Evolutionary conservation across 768 basidiomycete genomes (phyloP).

Genomic region (Aureoboletus auriporus): DNA sequence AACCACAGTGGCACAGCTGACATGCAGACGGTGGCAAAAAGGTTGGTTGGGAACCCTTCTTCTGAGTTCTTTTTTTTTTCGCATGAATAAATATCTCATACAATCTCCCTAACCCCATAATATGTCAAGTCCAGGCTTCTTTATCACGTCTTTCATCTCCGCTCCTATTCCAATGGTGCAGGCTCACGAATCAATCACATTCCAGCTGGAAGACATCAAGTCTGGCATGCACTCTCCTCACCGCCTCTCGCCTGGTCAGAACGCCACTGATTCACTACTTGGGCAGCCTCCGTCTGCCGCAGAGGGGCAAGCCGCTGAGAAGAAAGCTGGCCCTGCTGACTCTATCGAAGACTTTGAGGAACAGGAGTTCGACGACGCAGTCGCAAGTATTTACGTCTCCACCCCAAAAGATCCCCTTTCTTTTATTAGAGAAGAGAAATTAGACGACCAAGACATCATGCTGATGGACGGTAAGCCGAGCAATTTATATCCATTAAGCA

Average conservation of each 20-base stretch:
- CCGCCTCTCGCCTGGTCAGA: slow-evolving; percentile 17
- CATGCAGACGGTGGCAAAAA: slow-evolving; percentile 15
- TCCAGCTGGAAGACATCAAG: slow-evolving; percentile 13
- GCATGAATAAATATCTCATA: slow-evolving; percentile 15
- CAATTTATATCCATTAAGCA: slow-evolving; percentile 8
- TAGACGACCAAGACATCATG: slow-evolving; percentile 47
- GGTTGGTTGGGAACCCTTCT: slow-evolving; percentile 18
- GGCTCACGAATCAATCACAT: slow-evolving; percentile 16
- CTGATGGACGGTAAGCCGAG: slow-evolving; percentile 54
- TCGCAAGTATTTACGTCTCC: slow-evolving; percentile 32
- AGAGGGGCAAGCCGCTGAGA: not conserved
- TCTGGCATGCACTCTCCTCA: slow-evolving; percentile 19
- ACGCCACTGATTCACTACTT: slow-evolving; percentile 15
- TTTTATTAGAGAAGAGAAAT: slow-evolving; percentile 50
- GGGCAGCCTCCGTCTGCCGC: slow-evolving; percentile 22
- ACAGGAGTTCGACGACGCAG: slow-evolving; percentile 26
- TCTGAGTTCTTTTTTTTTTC: slow-evolving; percentile 11
- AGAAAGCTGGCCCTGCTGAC: not conserved
- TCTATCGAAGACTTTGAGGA: slow-evolving; percentile 6
- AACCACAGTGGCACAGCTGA: slow-evolving; percentile 2
- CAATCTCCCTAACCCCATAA: slow-evolving; percentile 24
- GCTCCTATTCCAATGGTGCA: slow-evolving; percentile 24
- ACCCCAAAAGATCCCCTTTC: slow-evolving; percentile 21
- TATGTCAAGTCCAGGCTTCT: slow-evolving; percentile 29
- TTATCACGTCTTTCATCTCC: slow-evolving; percentile 33